Conservation (phyloP, 805 yeast genomes). For the Saccharomyces paradoxus region DNA sequence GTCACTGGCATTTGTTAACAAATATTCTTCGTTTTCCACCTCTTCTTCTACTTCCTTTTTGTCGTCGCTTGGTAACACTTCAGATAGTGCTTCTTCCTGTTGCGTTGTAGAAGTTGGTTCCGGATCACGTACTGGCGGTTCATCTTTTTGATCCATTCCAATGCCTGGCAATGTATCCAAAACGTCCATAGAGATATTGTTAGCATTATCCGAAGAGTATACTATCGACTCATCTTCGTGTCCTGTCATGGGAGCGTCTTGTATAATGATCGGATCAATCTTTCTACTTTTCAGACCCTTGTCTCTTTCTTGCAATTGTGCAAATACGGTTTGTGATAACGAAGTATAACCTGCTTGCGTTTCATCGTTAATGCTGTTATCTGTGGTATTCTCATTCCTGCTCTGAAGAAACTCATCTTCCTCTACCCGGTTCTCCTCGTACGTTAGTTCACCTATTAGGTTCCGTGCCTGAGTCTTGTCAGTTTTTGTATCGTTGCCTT, state of each 20-base stretch:
- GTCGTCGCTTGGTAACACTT: background rate
- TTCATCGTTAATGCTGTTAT: background rate
- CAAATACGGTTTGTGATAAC: conserved; percentile 9
- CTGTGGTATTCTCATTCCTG: background rate
- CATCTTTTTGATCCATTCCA: background rate
- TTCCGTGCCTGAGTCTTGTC: conserved; percentile 3
- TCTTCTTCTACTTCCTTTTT: background rate
- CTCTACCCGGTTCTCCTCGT: background rate
- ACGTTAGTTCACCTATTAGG: background rate
- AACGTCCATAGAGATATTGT: background rate
- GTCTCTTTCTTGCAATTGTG: conserved; percentile 6
- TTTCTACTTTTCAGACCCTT: conserved; percentile 12
- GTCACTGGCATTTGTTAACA: background rate
- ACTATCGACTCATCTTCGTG: background rate
- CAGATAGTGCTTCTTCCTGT: background rate
- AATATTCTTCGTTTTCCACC: background rate
- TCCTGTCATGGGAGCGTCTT: background rate
- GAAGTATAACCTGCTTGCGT: background rate
- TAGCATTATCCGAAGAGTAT: background rate
- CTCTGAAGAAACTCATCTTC: conserved; percentile 1
- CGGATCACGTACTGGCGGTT: background rate
- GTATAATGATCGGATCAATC: conserved; percentile 2
- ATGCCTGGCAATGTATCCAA: background rate
- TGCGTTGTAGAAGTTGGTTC: background rate
- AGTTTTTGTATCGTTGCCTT: conserved; percentile 1